Conservation (phyloP, 2,329 filamentous ascomycete genomes). For the Plenodomus biglobosus region DNA sequence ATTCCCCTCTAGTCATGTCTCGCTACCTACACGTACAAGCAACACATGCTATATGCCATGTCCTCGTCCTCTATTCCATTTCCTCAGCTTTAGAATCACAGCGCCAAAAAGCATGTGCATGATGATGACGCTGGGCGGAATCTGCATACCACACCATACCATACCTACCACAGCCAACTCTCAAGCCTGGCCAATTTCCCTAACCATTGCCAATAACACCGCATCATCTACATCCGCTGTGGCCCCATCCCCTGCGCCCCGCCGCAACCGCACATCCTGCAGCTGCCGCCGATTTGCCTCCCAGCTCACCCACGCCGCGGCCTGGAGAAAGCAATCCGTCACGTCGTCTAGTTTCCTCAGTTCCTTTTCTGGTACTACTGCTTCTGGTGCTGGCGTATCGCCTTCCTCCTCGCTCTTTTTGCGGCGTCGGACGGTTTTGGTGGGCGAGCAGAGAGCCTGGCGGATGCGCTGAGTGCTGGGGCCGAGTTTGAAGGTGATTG, state of each 20-base stretch:
- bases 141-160: too few relatives aligned
- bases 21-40: too few relatives aligned
- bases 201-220: slow-evolving; percentile 14
- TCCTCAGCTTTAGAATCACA: too few relatives aligned
- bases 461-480: slow-evolving; percentile 6
- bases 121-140: too few relatives aligned
- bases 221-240: slow-evolving; percentile 1
- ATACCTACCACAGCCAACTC: too few relatives aligned
- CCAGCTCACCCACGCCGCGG: slow-evolving; percentile 76
- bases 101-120: too few relatives aligned
- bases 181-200: slow-evolving; percentile 1
- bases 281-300: slow-evolving; percentile 56
- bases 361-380: slow-evolving; percentile 5
- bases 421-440: slow-evolving; percentile 1
- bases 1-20: too few relatives aligned
- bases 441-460: slow-evolving; percentile 10
- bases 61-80: too few relatives aligned
- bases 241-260: not conserved
- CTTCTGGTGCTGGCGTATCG: slow-evolving; percentile 16
- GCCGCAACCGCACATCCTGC: slow-evolving; percentile 1
- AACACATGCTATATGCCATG: too few relatives aligned
- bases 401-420: slow-evolving; percentile 8
- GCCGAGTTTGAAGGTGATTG: slow-evolving; percentile 19
- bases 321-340: slow-evolving; percentile 77
- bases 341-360: slow-evolving; percentile 73